Base-by-base conservation (phyloP, 345 rosid species). In the Eucalyptus pauciflora region DNA sequence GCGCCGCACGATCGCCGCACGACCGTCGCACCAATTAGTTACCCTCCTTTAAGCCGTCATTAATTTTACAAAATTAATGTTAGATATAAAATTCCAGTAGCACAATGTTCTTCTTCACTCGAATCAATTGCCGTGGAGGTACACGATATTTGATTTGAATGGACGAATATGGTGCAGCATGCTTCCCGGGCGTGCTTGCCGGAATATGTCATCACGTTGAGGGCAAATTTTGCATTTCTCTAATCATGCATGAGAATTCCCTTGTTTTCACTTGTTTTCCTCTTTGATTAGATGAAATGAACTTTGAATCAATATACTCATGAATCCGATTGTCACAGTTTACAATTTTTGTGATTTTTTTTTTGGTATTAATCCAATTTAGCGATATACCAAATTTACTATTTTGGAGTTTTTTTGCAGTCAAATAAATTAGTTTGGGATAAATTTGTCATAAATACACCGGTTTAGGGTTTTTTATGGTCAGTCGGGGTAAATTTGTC, bases 381-480 rank as follows among this genome's bases (percentile, higher is more conserved):
- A 41, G 41, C 41, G 41, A 41, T 41, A 41, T 41, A 41, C 41
- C 41, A 41, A 41, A 41, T 41, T 41, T 41, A 41, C 41, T 41
- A 41, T 41, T 41, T 41, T 41, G 41, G 41, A 41, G 41, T 5
- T 41, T 41, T 41, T 41, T 41, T 41, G 41, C 41, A 41, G 41
- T 41, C 41, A 41, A 41, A 41, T 41, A 41, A 41, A 41, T 41
- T 41, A 41, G 41, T 41, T 41, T 41, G 5, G 41, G 41, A 41
- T 41, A 41, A 41, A 41, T 41, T 41, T 41, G 41, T 41, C 41
- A 41, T 41, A 41, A 41, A 41, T 41, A 5, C 41, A 41, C 1
- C 0, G 5, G 5, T 41, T 41, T 41, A 1, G 0, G 41, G 4
- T 4, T 41, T 41, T 41, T 41, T 41, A 41, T 41, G 41, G 41